phyloP scores from a whole-genome alignment of 768 basidiomycete species.

The Strobilomyces dryophilus region DNA sequence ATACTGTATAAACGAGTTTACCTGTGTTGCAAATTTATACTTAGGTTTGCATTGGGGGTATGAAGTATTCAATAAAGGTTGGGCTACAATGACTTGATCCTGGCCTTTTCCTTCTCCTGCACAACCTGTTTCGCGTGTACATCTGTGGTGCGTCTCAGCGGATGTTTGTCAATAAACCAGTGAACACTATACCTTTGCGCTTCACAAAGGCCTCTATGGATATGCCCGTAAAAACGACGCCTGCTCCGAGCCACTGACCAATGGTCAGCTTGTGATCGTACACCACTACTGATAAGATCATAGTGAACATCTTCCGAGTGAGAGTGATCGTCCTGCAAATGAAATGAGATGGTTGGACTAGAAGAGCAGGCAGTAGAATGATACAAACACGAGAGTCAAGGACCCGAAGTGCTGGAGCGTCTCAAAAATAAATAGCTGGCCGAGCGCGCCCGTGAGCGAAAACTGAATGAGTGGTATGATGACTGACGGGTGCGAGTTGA shows the following conservation, averaged over 20 bases:
- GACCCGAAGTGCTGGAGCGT: constrained; percentile 90
- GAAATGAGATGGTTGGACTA: constrained; percentile 1
- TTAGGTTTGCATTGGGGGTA: constrained; percentile 11
- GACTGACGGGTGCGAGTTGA: constrained; percentile 72
- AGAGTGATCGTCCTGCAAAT: constrained; percentile 80
- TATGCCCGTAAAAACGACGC: constrained; percentile 91
- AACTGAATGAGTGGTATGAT: constrained; percentile 75
- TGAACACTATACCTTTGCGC: constrained; percentile 58
- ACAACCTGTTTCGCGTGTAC: constrained; percentile 77
- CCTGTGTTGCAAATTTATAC: constrained; percentile 15
- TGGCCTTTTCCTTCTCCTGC: constrained; percentile 80
- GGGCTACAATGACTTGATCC: constrained; percentile 68
- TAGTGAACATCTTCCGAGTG: constrained; percentile 95
- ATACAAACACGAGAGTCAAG: constrained; percentile 78
- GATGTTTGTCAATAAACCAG: background rate
- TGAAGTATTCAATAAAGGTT: background rate
- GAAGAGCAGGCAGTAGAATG: constrained; percentile 2
- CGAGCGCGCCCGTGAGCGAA: constrained; percentile 86
- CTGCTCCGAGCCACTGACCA: constrained; percentile 94
- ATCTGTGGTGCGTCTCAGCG: constrained; percentile 40
- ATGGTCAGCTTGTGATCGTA: constrained; percentile 81
- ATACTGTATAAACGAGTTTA: constrained; percentile 25
- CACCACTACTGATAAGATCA: constrained; percentile 90
- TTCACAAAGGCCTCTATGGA: constrained; percentile 92
- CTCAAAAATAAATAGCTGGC: constrained; percentile 97